These are phyloP conservation scores for Chlorociboria aeruginascens DNA, from an alignment of 495 filamentous ascomycete genomes.

Conservation along the genomic window DNA sequence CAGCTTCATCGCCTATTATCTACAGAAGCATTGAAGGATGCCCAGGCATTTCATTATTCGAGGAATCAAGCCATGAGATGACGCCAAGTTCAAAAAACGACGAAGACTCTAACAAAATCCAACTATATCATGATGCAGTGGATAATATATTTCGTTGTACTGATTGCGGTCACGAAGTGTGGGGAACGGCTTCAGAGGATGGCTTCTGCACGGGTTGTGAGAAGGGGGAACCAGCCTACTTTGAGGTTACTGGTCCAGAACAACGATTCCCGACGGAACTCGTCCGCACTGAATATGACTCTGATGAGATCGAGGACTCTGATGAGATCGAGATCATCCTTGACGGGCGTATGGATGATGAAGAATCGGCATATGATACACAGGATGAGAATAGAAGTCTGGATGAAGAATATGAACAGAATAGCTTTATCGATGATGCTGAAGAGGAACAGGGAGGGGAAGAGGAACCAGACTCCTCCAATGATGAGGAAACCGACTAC, in stretches of 20 bases:
- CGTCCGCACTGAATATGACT: neutral
- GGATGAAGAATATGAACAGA: conserved; percentile 7
- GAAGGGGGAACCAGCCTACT: conserved; percentile 5
- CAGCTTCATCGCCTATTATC: neutral
- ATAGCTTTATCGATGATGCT: conserved; percentile 18
- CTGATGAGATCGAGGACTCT: neutral
- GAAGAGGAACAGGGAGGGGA: conserved; percentile 1
- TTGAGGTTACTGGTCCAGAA: conserved; percentile 5
- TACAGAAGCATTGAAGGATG: neutral
- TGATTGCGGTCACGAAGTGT: conserved; percentile 10
- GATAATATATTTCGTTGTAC: conserved; percentile 8
- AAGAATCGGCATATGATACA: conserved; percentile 17
- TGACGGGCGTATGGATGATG: conserved; percentile 12
- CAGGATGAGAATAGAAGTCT: conserved; percentile 4
- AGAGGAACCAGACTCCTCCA: conserved; percentile 5
- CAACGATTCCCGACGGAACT: conserved; percentile 1
- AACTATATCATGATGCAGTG: neutral
- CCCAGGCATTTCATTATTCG: neutral
- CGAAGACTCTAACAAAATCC: too few species aligned
- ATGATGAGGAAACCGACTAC: conserved; percentile 12
- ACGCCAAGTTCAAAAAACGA: too few species aligned
- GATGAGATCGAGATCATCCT: neutral
- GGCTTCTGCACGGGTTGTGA: conserved; percentile 11
- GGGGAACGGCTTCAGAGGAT: neutral
- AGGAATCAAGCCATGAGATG: too few species aligned